phyloP scores from a whole-genome alignment of 805 yeast species.

The Yarrowia porcina region DNA sequence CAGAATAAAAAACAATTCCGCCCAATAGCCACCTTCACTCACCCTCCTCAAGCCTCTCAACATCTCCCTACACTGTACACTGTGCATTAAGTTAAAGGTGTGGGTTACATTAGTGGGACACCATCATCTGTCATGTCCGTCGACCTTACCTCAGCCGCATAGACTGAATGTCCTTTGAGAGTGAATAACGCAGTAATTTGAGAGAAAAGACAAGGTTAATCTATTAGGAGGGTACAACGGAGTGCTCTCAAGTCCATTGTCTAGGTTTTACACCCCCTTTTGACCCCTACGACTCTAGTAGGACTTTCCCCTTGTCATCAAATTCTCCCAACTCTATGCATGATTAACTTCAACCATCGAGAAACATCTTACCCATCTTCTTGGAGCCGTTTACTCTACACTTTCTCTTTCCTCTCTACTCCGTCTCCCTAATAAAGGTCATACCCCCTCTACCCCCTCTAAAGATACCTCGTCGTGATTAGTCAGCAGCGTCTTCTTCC shows the following conservation, averaged over 20 bases:
- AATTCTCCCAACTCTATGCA: background rate
- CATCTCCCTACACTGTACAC: too few species aligned
- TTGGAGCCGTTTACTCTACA: background rate
- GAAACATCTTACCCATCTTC: background rate
- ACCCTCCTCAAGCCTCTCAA: background rate
- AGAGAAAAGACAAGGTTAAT: too few species aligned
- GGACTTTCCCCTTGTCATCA: background rate
- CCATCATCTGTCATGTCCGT: background rate
- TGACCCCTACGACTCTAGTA: background rate
- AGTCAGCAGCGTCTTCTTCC: background rate
- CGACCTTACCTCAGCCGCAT: background rate
- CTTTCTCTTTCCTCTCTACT: background rate
- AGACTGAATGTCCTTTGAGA: background rate
- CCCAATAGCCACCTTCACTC: background rate
- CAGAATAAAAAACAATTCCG: too few species aligned
- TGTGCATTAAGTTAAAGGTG: conserved; percentile 3
- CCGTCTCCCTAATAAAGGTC: background rate
- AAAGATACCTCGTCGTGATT: background rate
- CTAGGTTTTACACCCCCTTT: too few species aligned
- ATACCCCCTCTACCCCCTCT: background rate
- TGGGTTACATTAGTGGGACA: background rate
- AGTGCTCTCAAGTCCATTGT: too few species aligned
- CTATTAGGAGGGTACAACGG: too few species aligned
- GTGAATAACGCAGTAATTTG: too few species aligned
- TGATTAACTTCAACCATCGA: background rate